phyloP scores from a whole-genome alignment of 139 green algal genomes.

The Dunaliella sp. region DNA sequence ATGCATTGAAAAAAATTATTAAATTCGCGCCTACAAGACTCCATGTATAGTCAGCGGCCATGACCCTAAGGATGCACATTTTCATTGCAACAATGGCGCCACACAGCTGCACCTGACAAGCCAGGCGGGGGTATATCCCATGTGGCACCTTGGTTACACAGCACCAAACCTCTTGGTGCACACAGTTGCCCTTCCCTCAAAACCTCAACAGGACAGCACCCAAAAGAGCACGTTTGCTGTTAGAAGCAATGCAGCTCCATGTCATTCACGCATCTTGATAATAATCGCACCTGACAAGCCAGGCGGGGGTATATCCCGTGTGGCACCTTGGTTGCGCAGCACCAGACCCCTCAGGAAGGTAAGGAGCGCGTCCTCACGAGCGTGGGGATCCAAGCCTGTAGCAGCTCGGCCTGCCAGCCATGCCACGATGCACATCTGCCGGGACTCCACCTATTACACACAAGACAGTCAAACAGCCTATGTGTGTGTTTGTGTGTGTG shows the following conservation, averaged over 20 bases:
- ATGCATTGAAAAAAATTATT: no score
- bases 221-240: no score
- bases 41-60: no score
- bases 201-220: no score
- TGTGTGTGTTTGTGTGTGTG: no score
- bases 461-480: no score
- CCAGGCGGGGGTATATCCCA: constrained; percentile 73
- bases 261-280: no score
- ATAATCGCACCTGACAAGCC: constrained; percentile 70
- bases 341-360: constrained; percentile 62
- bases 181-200: no score
- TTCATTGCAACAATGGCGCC: no score
- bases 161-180: constrained; percentile 52
- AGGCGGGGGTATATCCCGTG: constrained; percentile 67
- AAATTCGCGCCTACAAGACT: no score
- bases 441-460: not conserved
- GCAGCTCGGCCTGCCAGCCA: not conserved
- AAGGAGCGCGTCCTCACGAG: constrained; percentile 28
- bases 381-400: not conserved
- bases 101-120: constrained; percentile 62
- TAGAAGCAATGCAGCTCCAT: no score
- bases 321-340: constrained; percentile 66
- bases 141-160: constrained; percentile 65
- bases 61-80: no score
- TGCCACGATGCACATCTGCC: not conserved